A percentile compares a stretch with the other conserved stretches of the same genome.
These are phyloP conservation scores for Cicer bijugum DNA, from an alignment of 306 rosid species.

Conservation along the genomic window DNA sequence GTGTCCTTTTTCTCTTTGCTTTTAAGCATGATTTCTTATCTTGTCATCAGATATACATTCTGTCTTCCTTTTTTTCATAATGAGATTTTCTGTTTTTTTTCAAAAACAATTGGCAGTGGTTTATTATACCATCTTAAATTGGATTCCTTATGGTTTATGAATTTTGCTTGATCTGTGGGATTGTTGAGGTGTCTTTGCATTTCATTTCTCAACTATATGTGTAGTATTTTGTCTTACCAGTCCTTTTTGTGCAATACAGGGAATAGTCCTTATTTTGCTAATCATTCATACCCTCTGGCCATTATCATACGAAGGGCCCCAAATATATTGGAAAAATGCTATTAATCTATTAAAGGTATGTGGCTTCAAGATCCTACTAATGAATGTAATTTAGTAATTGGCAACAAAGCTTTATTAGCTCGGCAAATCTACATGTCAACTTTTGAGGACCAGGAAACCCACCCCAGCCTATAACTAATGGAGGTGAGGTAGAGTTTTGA, in stretches of 20 bases:
- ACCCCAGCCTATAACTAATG: not conserved
- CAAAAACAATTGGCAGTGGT: constrained; percentile 16
- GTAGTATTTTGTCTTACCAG: constrained; percentile 24
- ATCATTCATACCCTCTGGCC: constrained; percentile 75
- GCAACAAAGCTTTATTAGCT: constrained; percentile 17
- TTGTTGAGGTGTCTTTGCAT: constrained; percentile 36
- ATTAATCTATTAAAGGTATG: constrained; percentile 78
- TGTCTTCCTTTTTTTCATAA: constrained; percentile 8
- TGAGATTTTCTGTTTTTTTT: constrained; percentile 22
- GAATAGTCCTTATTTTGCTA: constrained; percentile 65
- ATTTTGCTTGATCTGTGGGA: constrained; percentile 28
- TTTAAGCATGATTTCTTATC: constrained; percentile 27
- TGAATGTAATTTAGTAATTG: constrained; percentile 28
- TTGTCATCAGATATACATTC: constrained; percentile 15
- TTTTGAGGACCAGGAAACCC: not conserved
- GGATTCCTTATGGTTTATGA: constrained; percentile 1
- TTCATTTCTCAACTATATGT: constrained; percentile 38
- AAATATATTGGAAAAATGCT: constrained; percentile 66
- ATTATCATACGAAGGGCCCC: constrained; percentile 70
- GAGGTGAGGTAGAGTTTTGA: not conserved
- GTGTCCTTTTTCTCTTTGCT: not conserved
- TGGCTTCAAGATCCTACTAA: constrained; percentile 23
- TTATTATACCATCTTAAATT: constrained; percentile 24
- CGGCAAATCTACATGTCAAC: constrained; percentile 20
- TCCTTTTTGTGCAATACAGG: constrained; percentile 59